Base-by-base conservation (phyloP, 345 rosid species). In the Acer campestre region DNA sequence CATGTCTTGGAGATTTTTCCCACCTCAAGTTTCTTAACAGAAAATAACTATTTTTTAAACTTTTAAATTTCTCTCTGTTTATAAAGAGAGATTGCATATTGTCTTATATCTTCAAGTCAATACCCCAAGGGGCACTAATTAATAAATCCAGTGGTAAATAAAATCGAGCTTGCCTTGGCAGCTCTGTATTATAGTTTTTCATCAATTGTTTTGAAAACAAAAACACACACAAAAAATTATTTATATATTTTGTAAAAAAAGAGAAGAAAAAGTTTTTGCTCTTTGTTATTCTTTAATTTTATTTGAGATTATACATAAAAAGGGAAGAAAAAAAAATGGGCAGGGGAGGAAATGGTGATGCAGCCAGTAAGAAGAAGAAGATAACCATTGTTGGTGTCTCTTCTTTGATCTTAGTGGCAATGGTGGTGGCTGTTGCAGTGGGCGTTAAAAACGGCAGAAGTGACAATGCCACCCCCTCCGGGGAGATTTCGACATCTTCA, bases 381-480 rank as follows among this genome's bases (percentile, higher is more conserved):
- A 66, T 76, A 4, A 85, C 84, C 64, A 25, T 92, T 9, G 80
- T 88, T 2, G 88, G 91, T 17, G 80, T 91, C 23, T 86, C 89
- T 27, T 86, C 91, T 3, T 58, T 90, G 63, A 53, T 91, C 61
- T 80, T 94, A 10, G 88, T 94, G 62, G 94, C 92, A 65, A 86
- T 88, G 90, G 91, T 92, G 65, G 87, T 89, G 11, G 92, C 89
- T 0, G 88, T 87, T 40, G 89, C 91, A 0, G 81, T 90, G 10
- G 81, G 87, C 4, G 68, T 85, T 10, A 68, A 72, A 59, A 59
- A 59, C 48, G 70, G 20, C 25, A 61, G 16, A 31, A 1, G 46
- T 42, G 38, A 4, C 49, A 1, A 42, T 13, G 56, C 17, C 18
- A 17, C 7, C 12, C 12, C 68, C 1, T 4, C 40, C 12, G 35